A percentile compares a stretch with the other conserved stretches of the same genome.
These are phyloP conservation scores for Pilasporangium apinafurcum DNA, from an alignment of 352 stramenopile species.

Conservation along the genomic window DNA sequence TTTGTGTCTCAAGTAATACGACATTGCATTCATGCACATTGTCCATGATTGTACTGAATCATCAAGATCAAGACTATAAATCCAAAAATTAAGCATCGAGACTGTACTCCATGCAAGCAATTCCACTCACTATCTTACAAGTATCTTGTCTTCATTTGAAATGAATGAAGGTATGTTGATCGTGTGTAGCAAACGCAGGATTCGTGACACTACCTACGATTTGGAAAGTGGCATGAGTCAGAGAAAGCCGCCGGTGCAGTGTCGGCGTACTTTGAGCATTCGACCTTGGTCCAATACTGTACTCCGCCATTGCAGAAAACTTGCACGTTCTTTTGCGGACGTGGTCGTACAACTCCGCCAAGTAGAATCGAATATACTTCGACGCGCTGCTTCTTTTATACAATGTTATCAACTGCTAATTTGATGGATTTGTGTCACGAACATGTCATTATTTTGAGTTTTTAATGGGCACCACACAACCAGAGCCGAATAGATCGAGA, in stretches of 20 bases:
- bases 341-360: no score
- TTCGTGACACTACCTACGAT: constrained; percentile 6
- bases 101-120: constrained; percentile 7
- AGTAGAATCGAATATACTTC: no score
- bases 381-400: no score
- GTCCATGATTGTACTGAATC: constrained; percentile 9
- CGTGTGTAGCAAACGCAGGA: constrained; percentile 23
- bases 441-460: no score
- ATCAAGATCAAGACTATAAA: constrained; percentile 5
- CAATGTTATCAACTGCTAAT: no score
- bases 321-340: no score
- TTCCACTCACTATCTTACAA: constrained; percentile 1
- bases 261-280: not conserved
- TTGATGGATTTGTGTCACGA: no score
- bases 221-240: constrained; percentile 9
- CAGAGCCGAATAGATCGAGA: no score
- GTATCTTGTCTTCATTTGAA: not conserved
- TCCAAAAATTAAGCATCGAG: not conserved
- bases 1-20: constrained; percentile 14
- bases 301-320: no score
- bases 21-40: constrained; percentile 14
- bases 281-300: no score
- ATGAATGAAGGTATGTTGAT: not conserved
- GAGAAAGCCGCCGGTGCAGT: constrained; percentile 6
- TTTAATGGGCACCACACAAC: no score